Percentiles rank a stretch among this genome's conserved stretches.
Conservation (phyloP, 2,329 filamentous ascomycete genomes). For the Cercospora beticola region DNA sequence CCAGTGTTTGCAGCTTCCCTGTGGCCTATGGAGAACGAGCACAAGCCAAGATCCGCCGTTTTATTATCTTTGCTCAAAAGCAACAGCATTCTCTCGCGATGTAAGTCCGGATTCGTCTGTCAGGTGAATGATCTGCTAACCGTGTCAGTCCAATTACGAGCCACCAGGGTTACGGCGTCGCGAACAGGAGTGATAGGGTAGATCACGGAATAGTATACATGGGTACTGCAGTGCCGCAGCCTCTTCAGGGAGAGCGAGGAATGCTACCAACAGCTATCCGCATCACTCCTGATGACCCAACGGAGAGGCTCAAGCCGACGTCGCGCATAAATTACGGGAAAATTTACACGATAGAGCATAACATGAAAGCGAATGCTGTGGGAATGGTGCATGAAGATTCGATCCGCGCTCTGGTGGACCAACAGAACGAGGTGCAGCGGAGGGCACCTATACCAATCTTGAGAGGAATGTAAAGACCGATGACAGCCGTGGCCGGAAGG, state of each 20-base stretch:
- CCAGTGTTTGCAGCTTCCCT: not conserved
- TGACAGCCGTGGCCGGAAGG: not conserved
- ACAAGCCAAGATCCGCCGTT: not conserved
- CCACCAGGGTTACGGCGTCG: not conserved
- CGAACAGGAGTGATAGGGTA: not conserved
- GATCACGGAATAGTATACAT: conserved; percentile 9
- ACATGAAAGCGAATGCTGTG: conserved; percentile 10
- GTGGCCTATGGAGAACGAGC: not conserved
- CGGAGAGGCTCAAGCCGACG: not conserved
- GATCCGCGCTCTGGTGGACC: not conserved
- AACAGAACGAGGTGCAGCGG: not conserved
- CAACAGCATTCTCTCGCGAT: conserved; percentile 4
- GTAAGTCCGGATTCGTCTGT: not conserved
- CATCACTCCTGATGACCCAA: conserved; percentile 6
- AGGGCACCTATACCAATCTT: not conserved
- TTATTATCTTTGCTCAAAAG: not conserved
- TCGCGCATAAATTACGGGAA: conserved; percentile 19
- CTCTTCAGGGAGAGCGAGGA: not conserved
- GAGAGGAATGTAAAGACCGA: not conserved
- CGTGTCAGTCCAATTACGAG: not conserved
- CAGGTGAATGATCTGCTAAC: not conserved
- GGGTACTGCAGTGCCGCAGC: not conserved
- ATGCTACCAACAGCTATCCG: conserved; percentile 14
- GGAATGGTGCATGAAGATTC: conserved; percentile 8
- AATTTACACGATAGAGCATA: conserved; percentile 19